Base-by-base conservation (phyloP, 257 asterid species). In the Linderniella brevidens region DNA sequence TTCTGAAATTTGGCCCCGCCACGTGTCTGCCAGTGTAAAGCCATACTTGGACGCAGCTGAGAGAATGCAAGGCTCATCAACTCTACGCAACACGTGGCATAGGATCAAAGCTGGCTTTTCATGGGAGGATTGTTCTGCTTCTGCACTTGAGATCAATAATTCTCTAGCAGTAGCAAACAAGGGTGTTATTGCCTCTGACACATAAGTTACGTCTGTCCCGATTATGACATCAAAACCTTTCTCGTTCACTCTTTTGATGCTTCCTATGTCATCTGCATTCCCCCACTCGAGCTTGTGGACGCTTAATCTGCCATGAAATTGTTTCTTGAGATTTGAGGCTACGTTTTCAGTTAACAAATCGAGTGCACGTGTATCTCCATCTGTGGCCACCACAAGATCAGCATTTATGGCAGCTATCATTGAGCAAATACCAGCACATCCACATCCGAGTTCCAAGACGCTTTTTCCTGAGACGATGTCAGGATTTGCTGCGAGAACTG, bases 381-480 rank as follows among this genome's bases (percentile, higher is more conserved):
- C 98, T 5, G 94, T 80, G 58, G 94, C 83, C 16, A 90, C 79
- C 62, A 90, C 83, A 1, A 84, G 71, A 9, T 78, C 57, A 11
- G 94, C 92, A 14, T 76, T 65, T 66, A 44, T 41, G 19, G 86
- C 64, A 5, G 98, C 82, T 39, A 85, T 68, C 96, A 90, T 81
- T 14, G 98, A 81, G 60, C 93, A 84, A 41, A 90, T 75, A 38
- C 96, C 98, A 0, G 68, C 78, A 49, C 93, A 81, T 14, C 98
- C 98, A 48, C 80, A 59, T 37, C 98, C 98, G 32, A 90, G 82
- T 60, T 90, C 98, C 48, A 90, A 60, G 35, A 90, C 88, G 49
- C 71, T 70, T 62, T 68, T 84, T 20, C 82, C 77, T 1, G 87
- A 49, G 49, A 77, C 70, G 13, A 84, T 77, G 9, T 55, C 46